Percentiles rank a stretch among this genome's conserved stretches.
These are phyloP conservation scores for Xylaria sp. DNA, from an alignment of 2,329 filamentous ascomycete species.

Conservation along the genomic window DNA sequence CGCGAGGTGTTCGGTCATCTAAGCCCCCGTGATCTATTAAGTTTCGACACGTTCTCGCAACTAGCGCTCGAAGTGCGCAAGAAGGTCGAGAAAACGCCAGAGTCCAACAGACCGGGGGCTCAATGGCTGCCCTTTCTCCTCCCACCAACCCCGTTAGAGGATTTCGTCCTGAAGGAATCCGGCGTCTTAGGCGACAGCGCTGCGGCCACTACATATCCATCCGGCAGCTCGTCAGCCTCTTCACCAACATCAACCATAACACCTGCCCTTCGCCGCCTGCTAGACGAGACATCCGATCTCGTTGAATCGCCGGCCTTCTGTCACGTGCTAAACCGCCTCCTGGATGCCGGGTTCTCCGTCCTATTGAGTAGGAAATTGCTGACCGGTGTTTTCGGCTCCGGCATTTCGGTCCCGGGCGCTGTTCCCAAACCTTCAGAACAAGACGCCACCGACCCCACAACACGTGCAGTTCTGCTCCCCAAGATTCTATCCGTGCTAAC, in stretches of 20 bases:
- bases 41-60: slow-evolving; percentile 78
- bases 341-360: slow-evolving; percentile 85
- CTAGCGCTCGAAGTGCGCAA: slow-evolving; percentile 83
- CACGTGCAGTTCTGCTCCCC: slow-evolving; percentile 65
- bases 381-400: slow-evolving; percentile 69
- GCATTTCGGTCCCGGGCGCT: slow-evolving; percentile 32
- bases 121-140: slow-evolving; percentile 87
- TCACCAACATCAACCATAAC: slow-evolving; percentile 44
- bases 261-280: slow-evolving; percentile 74
- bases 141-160: slow-evolving; percentile 78
- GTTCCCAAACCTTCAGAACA: slow-evolving; percentile 40
- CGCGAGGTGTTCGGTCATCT: slow-evolving; percentile 87
- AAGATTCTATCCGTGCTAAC: slow-evolving; percentile 90
- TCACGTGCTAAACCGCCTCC: slow-evolving; percentile 81
- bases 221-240: slow-evolving; percentile 25
- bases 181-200: slow-evolving; percentile 69
- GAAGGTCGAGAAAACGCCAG: slow-evolving; percentile 73
- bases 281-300: slow-evolving; percentile 95
- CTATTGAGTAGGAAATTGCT: slow-evolving; percentile 84
- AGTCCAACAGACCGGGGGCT: slow-evolving; percentile 52
- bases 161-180: slow-evolving; percentile 82
- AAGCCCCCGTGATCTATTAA: slow-evolving; percentile 87
- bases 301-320: slow-evolving; percentile 92
- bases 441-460: slow-evolving; percentile 3
- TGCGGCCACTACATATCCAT: slow-evolving; percentile 42